Conservation (phyloP, 1,284 basidiomycete genomes). For the Paramarasmius palmivorus region DNA sequence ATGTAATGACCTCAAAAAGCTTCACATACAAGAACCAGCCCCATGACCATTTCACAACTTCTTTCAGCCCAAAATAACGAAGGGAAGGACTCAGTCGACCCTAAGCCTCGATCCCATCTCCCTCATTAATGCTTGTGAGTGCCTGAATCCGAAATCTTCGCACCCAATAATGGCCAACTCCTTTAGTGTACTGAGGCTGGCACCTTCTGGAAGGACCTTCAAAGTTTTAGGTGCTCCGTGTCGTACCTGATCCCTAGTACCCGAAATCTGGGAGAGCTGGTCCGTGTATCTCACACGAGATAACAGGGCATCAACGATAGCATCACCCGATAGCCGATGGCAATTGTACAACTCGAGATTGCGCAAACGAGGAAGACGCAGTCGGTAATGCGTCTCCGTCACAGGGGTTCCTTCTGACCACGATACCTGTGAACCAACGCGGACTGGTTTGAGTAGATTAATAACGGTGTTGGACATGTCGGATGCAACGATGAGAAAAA, state of each 20-base stretch:
- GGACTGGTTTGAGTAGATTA: conserved; percentile 46
- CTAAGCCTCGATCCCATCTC: conserved; percentile 31
- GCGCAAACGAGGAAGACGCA: conserved; percentile 55
- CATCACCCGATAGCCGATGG: conserved; percentile 59
- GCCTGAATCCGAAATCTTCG: conserved; percentile 39
- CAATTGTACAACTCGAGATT: conserved; percentile 59
- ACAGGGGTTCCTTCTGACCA: background rate
- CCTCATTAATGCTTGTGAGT: conserved; percentile 39
- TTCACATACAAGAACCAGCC: too few relatives aligned
- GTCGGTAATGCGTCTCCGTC: background rate
- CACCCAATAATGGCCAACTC: conserved; percentile 51
- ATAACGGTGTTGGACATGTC: conserved; percentile 78
- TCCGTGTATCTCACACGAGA: conserved; percentile 54
- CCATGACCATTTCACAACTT: too few relatives aligned
- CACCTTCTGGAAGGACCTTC: background rate
- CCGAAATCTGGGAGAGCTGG: conserved; percentile 6
- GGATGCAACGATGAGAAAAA: conserved; percentile 71
- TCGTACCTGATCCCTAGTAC: too few relatives aligned
- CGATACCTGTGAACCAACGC: too few relatives aligned
- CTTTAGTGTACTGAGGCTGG: conserved; percentile 31
- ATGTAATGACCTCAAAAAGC: too few relatives aligned
- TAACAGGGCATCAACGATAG: conserved; percentile 51
- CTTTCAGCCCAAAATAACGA: background rate
- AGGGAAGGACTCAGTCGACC: background rate
- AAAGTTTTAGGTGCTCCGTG: too few relatives aligned